Percentiles rank a stretch among this genome's conserved stretches.
Evolutionary conservation across 2,329 filamentous ascomycete genomes (phyloP).

Genomic region (Botryosphaeria dothidea): DNA sequence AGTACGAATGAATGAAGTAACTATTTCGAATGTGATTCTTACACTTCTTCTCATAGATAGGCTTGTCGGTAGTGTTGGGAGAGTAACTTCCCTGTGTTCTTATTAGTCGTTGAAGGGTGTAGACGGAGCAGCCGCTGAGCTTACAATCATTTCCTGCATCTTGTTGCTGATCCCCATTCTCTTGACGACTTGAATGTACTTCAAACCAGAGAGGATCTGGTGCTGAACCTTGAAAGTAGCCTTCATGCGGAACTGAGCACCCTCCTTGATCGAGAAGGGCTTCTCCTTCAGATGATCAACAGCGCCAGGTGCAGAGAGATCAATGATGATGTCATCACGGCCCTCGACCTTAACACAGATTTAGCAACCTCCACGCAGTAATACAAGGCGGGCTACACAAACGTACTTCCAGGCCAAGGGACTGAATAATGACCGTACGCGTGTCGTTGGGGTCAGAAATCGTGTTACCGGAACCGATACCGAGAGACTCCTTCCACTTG

Average conservation of each 20-base stretch:
- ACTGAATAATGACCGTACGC: slow-evolving; percentile 89
- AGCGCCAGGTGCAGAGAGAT: slow-evolving; percentile 73
- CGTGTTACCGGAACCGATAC: slow-evolving; percentile 65
- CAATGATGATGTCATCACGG: slow-evolving; percentile 82
- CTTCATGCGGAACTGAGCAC: slow-evolving; percentile 90
- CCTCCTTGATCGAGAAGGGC: slow-evolving; percentile 98
- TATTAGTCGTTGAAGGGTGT: slow-evolving; percentile 19
- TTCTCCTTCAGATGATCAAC: slow-evolving; percentile 80
- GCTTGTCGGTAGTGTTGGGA: slow-evolving; percentile 86
- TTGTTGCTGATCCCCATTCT: slow-evolving; percentile 86
- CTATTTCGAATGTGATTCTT: slow-evolving; percentile 47
- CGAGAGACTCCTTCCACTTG: slow-evolving; percentile 96
- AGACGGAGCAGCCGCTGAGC: neutral
- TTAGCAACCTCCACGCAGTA: neutral
- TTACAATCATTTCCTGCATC: slow-evolving; percentile 96
- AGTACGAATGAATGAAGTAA: neutral
- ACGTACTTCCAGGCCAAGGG: slow-evolving; percentile 73
- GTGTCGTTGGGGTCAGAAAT: slow-evolving; percentile 66
- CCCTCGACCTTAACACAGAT: slow-evolving; percentile 58
- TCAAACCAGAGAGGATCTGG: slow-evolving; percentile 90
- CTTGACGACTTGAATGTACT: slow-evolving; percentile 94
- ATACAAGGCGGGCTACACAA: neutral
- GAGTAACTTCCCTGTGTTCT: slow-evolving; percentile 77
- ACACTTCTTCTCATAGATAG: slow-evolving; percentile 90
- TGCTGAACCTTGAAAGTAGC: slow-evolving; percentile 95